Evolutionary conservation across 805 yeast genomes (phyloP).

Genomic region (Cyberlindnera saturnus): DNA sequence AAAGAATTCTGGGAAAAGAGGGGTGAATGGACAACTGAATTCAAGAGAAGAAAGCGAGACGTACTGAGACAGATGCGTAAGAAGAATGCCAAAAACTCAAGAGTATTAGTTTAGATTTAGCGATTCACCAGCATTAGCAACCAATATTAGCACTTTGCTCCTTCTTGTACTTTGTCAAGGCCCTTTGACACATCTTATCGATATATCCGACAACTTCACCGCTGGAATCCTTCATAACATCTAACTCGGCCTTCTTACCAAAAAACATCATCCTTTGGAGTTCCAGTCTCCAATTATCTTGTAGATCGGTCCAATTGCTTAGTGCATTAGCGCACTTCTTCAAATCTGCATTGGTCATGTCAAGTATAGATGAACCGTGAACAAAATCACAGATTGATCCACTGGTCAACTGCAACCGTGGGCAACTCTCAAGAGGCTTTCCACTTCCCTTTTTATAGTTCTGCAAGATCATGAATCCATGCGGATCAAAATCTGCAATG

Average conservation of each 20-base stretch:
- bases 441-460: conserved; percentile 31
- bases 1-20: conserved; percentile 78
- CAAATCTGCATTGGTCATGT: conserved; percentile 25
- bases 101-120: conserved; percentile 13
- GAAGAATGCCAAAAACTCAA: conserved; percentile 23
- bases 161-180: background rate
- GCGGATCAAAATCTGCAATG: conserved; percentile 60
- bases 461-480: conserved; percentile 54
- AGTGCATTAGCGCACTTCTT: conserved; percentile 21
- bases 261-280: conserved; percentile 52
- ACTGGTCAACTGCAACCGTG: conserved; percentile 10
- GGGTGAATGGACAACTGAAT: conserved; percentile 70
- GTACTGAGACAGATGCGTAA: conserved; percentile 54
- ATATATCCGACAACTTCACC: conserved; percentile 3
- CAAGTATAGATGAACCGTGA: conserved; percentile 10
- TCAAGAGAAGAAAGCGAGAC: conserved; percentile 73
- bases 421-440: conserved; percentile 6
- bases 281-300: conserved; percentile 31
- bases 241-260: conserved; percentile 57
- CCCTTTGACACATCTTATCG: conserved; percentile 2
- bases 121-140: background rate
- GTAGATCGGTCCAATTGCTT: conserved; percentile 4
- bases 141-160: background rate
- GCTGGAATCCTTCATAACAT: conserved; percentile 23
- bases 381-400: conserved; percentile 17